A percentile compares a stretch with the other conserved stretches of the same genome.
phyloP scores from a whole-genome alignment of 2,329 filamentous ascomycete genomes.

The Elsinoe arachidis region DNA sequence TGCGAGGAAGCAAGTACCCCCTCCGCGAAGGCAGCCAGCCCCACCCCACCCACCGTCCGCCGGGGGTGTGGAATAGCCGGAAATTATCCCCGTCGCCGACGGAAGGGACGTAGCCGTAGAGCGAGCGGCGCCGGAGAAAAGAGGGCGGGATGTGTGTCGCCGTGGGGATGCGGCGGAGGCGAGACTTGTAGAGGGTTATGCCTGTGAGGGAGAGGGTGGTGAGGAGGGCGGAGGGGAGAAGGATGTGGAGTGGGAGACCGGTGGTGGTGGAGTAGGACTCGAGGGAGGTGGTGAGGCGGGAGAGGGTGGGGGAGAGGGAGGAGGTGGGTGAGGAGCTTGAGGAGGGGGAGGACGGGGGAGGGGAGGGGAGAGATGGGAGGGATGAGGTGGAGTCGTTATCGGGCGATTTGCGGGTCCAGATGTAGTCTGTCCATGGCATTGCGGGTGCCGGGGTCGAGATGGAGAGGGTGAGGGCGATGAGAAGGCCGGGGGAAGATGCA shows the following conservation, averaged over 20 bases:
- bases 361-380: neutral
- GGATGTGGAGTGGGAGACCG: constrained; percentile 14
- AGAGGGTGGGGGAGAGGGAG: neutral
- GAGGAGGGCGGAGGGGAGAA: constrained; percentile 37
- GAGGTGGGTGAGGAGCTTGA: neutral
- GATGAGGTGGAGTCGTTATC: neutral
- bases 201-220: constrained; percentile 48
- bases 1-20: constrained; percentile 5
- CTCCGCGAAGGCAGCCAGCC: constrained; percentile 37
- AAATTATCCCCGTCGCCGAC: constrained; percentile 97
- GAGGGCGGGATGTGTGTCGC: constrained; percentile 64
- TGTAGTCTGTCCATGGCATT: constrained; percentile 13
- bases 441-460: neutral
- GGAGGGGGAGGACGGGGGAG: neutral
- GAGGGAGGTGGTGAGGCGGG: neutral
- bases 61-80: constrained; percentile 86
- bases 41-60: constrained; percentile 81
- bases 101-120: constrained; percentile 81
- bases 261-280: neutral
- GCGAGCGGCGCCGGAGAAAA: constrained; percentile 61
- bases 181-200: constrained; percentile 55
- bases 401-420: neutral
- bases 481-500: neutral
- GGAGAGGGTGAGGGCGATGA: neutral
- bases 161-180: constrained; percentile 75